Evolutionary conservation across 1,284 basidiomycete species (phyloP).

Genomic region (Mycena sp.): DNA sequence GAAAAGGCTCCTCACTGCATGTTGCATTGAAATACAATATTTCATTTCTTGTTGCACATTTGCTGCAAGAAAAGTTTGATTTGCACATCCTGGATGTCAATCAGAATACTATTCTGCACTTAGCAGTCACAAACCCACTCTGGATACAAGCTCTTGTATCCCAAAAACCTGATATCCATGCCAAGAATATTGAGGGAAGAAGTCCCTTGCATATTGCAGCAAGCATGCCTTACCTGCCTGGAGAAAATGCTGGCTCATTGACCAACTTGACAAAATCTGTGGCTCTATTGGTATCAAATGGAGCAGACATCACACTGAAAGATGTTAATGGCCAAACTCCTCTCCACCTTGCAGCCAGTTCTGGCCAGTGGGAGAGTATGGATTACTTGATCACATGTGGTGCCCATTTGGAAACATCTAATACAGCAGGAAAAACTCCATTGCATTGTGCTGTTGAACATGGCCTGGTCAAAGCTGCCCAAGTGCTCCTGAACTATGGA

Average conservation of each 20-base stretch:
- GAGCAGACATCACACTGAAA: conserved; percentile 4
- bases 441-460: conserved; percentile 14
- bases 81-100: background rate
- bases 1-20: conserved; percentile 22
- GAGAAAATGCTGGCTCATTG: background rate
- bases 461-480: background rate
- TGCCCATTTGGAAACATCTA: background rate
- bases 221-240: conserved; percentile 6
- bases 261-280: conserved; percentile 11
- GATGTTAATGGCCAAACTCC: conserved; percentile 12
- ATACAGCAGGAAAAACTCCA: background rate
- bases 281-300: background rate
- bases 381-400: background rate
- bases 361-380: conserved; percentile 5
- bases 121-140: conserved; percentile 9
- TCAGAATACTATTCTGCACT: conserved; percentile 9
- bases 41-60: conserved; percentile 11
- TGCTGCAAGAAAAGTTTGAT: background rate
- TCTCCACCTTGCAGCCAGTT: conserved; percentile 17
- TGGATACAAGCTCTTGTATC: conserved; percentile 7
- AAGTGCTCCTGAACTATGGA: background rate
- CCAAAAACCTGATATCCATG: conserved; percentile 1
- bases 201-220: conserved; percentile 19
- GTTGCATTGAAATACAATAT: conserved; percentile 22
- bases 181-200: conserved; percentile 8